A percentile compares a stretch with the other conserved stretches of the same genome.
Evolutionary conservation across 1,284 basidiomycete species (phyloP).

Genomic region (Fomitiporia mediterranea): DNA sequence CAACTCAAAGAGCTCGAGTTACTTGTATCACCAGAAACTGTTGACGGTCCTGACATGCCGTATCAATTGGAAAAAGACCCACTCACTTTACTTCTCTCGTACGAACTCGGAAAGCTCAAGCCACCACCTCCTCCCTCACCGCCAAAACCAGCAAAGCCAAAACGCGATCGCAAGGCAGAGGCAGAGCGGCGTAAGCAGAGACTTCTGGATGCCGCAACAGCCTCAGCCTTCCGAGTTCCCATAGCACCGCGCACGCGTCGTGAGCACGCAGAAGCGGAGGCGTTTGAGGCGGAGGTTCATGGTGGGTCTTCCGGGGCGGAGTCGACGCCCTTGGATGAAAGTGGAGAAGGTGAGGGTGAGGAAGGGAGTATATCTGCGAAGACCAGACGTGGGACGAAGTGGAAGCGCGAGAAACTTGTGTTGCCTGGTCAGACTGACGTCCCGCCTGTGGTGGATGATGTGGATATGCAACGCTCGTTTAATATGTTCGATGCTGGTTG

Average conservation of each 20-base stretch:
- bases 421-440: conserved; percentile 34
- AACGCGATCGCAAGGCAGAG: conserved; percentile 40
- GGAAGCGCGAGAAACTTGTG: conserved; percentile 24
- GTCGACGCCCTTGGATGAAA: conserved; percentile 1
- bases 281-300: conserved; percentile 41
- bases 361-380: conserved; percentile 5
- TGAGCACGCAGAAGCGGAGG: conserved; percentile 36
- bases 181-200: conserved; percentile 32
- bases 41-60: conserved; percentile 50
- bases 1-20: conserved; percentile 50
- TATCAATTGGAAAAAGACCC: conserved; percentile 46
- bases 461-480: conserved; percentile 75
- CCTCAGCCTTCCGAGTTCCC: conserved; percentile 41
- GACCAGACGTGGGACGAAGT: conserved; percentile 10
- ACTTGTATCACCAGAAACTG: conserved; percentile 44
- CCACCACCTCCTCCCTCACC: conserved; percentile 46
- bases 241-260: conserved; percentile 38
- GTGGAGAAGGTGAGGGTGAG: conserved; percentile 20
- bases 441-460: conserved; percentile 56
- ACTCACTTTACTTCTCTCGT: conserved; percentile 63
- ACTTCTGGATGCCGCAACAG: conserved; percentile 30
- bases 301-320: conserved; percentile 23
- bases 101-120: conserved; percentile 58
- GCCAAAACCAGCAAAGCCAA: conserved; percentile 28
- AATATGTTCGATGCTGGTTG: conserved; percentile 83